A percentile compares a stretch with the other conserved stretches of the same genome.
Evolutionary conservation across 75 land plant species (phyloP).

Genomic region (Isoetes taiwanensis): DNA sequence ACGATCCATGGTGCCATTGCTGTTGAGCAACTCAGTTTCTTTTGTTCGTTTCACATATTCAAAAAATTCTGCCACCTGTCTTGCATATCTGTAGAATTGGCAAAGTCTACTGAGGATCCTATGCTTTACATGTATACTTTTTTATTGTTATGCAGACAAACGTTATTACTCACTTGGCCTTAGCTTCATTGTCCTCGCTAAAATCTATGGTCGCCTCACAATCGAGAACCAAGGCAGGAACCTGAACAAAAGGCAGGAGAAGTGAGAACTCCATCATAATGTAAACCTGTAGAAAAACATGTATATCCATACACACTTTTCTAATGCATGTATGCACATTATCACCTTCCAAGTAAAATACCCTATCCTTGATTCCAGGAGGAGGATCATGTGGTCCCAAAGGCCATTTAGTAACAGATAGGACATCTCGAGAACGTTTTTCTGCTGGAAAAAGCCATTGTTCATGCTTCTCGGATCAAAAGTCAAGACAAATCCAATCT

Average conservation of each 20-base stretch:
- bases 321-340: slow-evolving; percentile 91
- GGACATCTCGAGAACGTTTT: slow-evolving; percentile 46
- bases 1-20: too few species aligned
- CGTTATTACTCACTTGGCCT: slow-evolving; percentile 76
- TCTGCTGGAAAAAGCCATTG: slow-evolving; percentile 85
- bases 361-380: slow-evolving; percentile 76
- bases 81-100: slow-evolving; percentile 71
- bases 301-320: slow-evolving; percentile 36
- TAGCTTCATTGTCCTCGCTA: slow-evolving; percentile 80
- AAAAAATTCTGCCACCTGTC: slow-evolving; percentile 90
- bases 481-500: too few species aligned
- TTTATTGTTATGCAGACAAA: neutral
- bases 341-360: slow-evolving; percentile 67
- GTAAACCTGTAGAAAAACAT: neutral
- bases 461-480: slow-evolving; percentile 99
- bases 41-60: slow-evolving; percentile 80
- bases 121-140: too few species aligned
- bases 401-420: slow-evolving; percentile 59
- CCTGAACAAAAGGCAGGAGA: too few species aligned
- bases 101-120: too few species aligned
- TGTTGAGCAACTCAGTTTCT: too few species aligned
- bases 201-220: slow-evolving; percentile 96
- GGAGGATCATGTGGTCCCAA: slow-evolving; percentile 33
- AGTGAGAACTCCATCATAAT: neutral
- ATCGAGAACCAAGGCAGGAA: slow-evolving; percentile 87